Evolutionary conservation across 805 yeast species (phyloP), one percentile per base, ranked within the genome.

Genomic region (Starmerella asiatica): DNA sequence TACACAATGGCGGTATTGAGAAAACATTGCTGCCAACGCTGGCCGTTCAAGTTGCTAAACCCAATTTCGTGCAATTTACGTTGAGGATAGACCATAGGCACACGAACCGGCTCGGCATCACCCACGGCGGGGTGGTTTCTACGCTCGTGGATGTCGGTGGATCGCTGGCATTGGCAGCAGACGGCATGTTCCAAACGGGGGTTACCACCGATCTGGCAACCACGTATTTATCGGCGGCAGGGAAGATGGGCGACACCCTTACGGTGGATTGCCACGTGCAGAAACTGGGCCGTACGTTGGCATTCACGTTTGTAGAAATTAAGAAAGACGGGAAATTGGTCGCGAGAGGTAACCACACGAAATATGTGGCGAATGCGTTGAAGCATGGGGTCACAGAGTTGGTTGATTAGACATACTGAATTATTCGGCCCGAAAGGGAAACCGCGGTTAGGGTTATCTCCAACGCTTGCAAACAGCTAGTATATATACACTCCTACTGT

Each of bases 331-430:
- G 43, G 6, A 17, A 33, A 18, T 44, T 52, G 4, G 58, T 49
- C 35, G 69, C 70, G 14, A 46, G 66, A 7, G 69, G 69, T 4
- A 56, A 60, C 24, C 69, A 64, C 47, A 64, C 69, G 11, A 64
- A 64, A 48, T 61, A 61, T 20, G 18, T 32, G 5, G 15, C 31
- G 15, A 7, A 14, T 9, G 31, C 31, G 8, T 14, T 28, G 31
- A 28, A 28, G 18, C 15, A 28, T 14, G 31, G 31, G 7, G 11
- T 11, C 9, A 11, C 7, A 11, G 26, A 23, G 11, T 23, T 23
- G 26, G 26, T 23, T 7, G 26, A 23, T 23, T 23, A 23, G 26
- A 23, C n/a, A n/a, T n/a, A n/a, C n/a, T n/a, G n/a, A n/a, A n/a
- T n/a, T n/a, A n/a, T n/a, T n/a, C n/a, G n/a, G n/a, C n/a, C n/a